Evolutionary conservation across 176 grass and related monocot genomes (phyloP).

Genomic region (Oryza officinalis): DNA sequence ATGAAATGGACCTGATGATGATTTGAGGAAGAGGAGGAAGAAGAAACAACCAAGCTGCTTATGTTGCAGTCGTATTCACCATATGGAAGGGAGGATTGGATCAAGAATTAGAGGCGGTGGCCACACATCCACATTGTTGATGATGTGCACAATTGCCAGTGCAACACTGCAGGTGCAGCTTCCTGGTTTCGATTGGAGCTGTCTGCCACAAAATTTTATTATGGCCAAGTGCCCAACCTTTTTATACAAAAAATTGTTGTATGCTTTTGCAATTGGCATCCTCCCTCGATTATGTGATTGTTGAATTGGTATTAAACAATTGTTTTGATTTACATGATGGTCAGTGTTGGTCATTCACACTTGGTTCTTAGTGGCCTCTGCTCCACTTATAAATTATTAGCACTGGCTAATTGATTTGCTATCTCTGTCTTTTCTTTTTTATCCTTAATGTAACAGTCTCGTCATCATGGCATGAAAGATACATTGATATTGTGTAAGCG

Average conservation of each 20-base stretch:
- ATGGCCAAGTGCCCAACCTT: background rate
- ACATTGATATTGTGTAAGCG: no score
- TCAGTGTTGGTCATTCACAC: background rate
- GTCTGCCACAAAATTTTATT: background rate
- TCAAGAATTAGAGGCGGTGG: conserved; percentile 18
- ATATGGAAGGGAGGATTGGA: background rate
- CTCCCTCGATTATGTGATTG: conserved; percentile 13
- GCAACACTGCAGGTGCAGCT: background rate
- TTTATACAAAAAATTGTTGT: background rate
- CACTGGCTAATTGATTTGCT: background rate
- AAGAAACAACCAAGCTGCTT: background rate
- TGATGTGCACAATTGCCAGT: conserved; percentile 3
- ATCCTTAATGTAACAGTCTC: no score
- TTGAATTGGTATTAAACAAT: background rate
- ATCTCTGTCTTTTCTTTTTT: background rate
- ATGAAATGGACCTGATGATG: background rate
- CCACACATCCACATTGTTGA: conserved; percentile 23
- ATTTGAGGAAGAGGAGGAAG: background rate
- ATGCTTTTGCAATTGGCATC: background rate
- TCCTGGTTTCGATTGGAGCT: conserved; percentile 23
- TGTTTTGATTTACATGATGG: background rate
- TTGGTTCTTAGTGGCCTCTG: background rate
- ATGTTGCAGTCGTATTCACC: background rate
- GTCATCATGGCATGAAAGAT: no score
- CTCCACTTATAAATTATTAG: no score